Conservation (phyloP, 2,329 filamentous ascomycete species). For the Chaetothyriales sp. region DNA sequence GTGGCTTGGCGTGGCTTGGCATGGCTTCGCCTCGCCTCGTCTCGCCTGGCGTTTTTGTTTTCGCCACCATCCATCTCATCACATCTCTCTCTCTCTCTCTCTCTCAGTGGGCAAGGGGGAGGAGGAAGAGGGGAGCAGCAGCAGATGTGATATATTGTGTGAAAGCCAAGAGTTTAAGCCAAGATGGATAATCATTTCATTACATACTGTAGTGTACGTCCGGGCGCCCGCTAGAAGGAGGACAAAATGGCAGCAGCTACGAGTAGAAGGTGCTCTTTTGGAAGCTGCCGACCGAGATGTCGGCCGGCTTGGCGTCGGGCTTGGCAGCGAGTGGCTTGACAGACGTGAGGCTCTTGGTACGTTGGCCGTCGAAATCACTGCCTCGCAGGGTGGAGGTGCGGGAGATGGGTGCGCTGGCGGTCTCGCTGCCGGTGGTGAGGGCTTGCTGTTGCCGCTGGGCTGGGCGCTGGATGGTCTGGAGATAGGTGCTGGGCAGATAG, state of each 20-base stretch:
- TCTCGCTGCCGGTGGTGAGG: conserved; percentile 23
- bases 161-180: no score
- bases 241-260: conserved; percentile 23
- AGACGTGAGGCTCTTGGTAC: conserved; percentile 23
- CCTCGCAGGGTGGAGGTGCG: conserved; percentile 42
- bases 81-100: no score
- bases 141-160: no score
- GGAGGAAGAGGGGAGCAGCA: no score
- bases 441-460: conserved; percentile 26
- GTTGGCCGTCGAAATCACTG: conserved; percentile 8
- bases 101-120: no score
- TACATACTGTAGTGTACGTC: background rate
- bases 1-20: no score
- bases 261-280: conserved; percentile 58
- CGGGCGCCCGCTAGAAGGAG: background rate
- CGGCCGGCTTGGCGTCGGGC: conserved; percentile 46
- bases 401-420: conserved; percentile 30
- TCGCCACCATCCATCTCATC: no score
- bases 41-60: no score
- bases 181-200: background rate
- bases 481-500: conserved; percentile 80
- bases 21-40: no score
- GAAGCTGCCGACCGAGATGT: conserved; percentile 56
- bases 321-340: conserved; percentile 9
- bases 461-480: conserved; percentile 57